Evolutionary conservation across 768 basidiomycete species (phyloP), one percentile per base, ranked within the genome.

Genomic region (Amanita muscaria): DNA sequence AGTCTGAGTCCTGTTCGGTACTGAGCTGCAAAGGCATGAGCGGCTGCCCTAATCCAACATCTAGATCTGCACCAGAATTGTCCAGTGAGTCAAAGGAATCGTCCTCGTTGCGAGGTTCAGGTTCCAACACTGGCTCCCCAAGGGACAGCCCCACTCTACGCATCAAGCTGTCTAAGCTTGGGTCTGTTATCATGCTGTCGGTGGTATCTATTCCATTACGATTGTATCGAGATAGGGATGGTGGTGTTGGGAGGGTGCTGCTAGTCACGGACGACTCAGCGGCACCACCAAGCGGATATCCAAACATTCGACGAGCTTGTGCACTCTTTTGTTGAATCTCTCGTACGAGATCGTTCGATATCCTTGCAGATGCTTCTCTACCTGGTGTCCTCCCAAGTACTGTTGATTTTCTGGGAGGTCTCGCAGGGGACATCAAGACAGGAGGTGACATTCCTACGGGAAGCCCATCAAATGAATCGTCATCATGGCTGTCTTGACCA

Each of bases 151-250:
- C 79, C 5, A 80, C 72, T 5, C 75, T 72, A 24, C 73, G 70
- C 68, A 88, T 79, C 71, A 86, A 76, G 45, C 76, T 81, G 48
- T 84, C 81, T 42, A 86, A 57, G 54, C 77, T 83, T 2, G 74
- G 60, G 50, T 83, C 79, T 2, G 69, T 63, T 3, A 66, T 66
- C 12, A 72, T 62, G 49, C 66, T 79, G 33, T 64, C 65, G 47
- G 65, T 74, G 10, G 59, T 68, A 24, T 75, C 71, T 9, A 60
- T 57, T n/a, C 65, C 60, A 32, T 63, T 62, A 6, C 67, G 66
- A n/a, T 60, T 66, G 53, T 86, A 87, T n/a, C 76, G 68, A 11
- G 80, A 77, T 11, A 88, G 65, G 0, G 83, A 85, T 21, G 84
- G 85, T 5, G 82, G 80, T 2, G 79, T 77, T 1, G 80, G 73